Percentiles rank a stretch among this genome's conserved stretches.
Evolutionary conservation across 2,329 filamentous ascomycete genomes (phyloP).

Genomic region (Hirsutella thompsonii): DNA sequence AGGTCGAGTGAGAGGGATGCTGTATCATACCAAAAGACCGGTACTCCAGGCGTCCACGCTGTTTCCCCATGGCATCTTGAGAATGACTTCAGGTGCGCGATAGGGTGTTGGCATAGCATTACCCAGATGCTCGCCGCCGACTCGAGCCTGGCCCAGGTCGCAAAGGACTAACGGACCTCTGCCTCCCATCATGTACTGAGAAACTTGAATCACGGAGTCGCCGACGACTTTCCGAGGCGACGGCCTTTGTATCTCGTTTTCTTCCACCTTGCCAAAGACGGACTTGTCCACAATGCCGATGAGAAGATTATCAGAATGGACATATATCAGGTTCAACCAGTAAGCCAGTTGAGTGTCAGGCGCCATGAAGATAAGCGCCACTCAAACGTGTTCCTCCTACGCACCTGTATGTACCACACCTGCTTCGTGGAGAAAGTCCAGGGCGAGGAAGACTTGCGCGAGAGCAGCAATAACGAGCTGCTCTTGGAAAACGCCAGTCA

Average conservation of each 20-base stretch:
- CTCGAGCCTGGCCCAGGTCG: conserved; percentile 24
- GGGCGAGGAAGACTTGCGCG: conserved; percentile 10
- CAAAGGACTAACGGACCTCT: conserved; percentile 16
- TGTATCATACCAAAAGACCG: conserved; percentile 16
- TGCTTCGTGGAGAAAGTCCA: conserved; percentile 14
- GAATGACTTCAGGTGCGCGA: conserved; percentile 23
- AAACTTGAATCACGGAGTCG: conserved; percentile 17
- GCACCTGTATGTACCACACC: conserved; percentile 15
- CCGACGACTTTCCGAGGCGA: conserved; percentile 15
- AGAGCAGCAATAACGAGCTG: conserved; percentile 13
- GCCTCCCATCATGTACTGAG: conserved; percentile 17
- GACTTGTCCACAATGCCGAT: conserved; percentile 18
- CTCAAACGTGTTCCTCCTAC: no score
- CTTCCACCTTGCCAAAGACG: conserved; percentile 16
- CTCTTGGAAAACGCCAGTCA: conserved; percentile 12
- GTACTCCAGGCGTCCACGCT: conserved; percentile 22
- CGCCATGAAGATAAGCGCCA: no score
- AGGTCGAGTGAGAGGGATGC: conserved; percentile 1
- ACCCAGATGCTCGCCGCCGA: conserved; percentile 10
- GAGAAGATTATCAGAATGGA: conserved; percentile 23
- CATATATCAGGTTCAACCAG: no score
- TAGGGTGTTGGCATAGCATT: conserved; percentile 17
- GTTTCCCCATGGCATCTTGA: conserved; percentile 20
- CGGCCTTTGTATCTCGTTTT: conserved; percentile 16
- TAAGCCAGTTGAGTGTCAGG: no score